phyloP scores from a whole-genome alignment of 2,329 filamentous ascomycete genomes.

The Scedosporium aurantiacum region DNA sequence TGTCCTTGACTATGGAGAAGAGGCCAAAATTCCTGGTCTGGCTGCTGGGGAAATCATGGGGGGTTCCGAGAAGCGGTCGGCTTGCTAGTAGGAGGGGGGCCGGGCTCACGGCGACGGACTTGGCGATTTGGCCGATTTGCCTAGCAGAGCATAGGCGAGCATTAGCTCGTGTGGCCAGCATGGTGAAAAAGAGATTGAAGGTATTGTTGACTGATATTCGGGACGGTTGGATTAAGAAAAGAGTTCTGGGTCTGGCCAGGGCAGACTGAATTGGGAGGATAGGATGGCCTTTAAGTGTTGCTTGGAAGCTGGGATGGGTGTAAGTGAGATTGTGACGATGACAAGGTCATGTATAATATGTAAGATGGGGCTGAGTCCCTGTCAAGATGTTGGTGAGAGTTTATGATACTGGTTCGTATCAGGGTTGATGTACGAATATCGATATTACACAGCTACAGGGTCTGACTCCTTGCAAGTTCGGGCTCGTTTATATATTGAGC shows the following conservation, averaged over 20 bases:
- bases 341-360: neutral
- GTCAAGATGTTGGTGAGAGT: neutral
- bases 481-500: neutral
- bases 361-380: neutral
- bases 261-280: neutral
- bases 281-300: neutral
- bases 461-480: neutral
- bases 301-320: neutral
- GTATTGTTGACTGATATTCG: neutral
- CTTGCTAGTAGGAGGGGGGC: neutral
- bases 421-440: neutral
- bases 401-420: neutral
- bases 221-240: neutral
- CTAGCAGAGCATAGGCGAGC: conserved; percentile 6
- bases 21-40: conserved; percentile 26
- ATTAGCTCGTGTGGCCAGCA: conserved; percentile 6
- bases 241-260: neutral
- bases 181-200: neutral
- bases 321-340: neutral
- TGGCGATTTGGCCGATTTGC: neutral
- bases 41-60: conserved; percentile 10
- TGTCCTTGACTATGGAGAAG: conserved; percentile 35
- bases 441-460: neutral
- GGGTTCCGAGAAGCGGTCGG: neutral
- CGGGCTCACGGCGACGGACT: neutral